Conservation (phyloP, 495 filamentous ascomycete genomes). For the Neurospora hispaniola region DNA sequence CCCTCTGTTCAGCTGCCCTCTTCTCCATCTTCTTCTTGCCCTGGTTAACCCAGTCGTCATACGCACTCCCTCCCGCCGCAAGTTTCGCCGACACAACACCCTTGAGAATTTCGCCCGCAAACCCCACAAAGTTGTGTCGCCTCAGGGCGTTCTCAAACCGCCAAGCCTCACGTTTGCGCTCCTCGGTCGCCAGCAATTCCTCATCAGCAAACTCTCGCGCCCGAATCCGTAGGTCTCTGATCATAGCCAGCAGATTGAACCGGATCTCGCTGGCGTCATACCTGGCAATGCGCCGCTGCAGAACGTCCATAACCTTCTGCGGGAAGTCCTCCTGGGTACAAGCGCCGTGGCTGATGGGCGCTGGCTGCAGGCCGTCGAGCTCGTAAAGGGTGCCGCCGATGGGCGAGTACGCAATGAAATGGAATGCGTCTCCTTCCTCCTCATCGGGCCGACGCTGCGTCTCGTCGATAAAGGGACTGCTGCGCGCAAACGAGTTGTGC, state of each 20-base stretch:
- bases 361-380: conserved; percentile 86
- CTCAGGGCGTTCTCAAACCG: conserved; percentile 91
- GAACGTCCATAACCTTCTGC: conserved; percentile 71
- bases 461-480: conserved; percentile 86
- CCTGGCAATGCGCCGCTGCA: conserved; percentile 71
- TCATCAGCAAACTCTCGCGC: conserved; percentile 76
- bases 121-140: conserved; percentile 92
- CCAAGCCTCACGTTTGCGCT: conserved; percentile 78
- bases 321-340: conserved; percentile 63
- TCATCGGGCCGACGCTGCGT: conserved; percentile 52
- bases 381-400: conserved; percentile 78
- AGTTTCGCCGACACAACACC: conserved; percentile 67
- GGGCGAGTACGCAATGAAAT: conserved; percentile 92
- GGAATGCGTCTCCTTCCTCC: conserved; percentile 73
- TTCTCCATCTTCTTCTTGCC: conserved; percentile 61
- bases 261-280: conserved; percentile 83
- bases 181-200: conserved; percentile 68
- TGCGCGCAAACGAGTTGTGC: conserved; percentile 87
- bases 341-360: conserved; percentile 77
- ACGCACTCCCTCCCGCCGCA: conserved; percentile 49
- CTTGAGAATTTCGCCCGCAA: conserved; percentile 84
- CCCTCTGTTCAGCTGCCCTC: conserved; percentile 44
- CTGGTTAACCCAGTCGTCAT: conserved; percentile 68
- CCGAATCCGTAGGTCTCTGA: conserved; percentile 61
- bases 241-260: conserved; percentile 93